Percentiles rank a stretch among this genome's conserved stretches.
Evolutionary conservation across 1,284 basidiomycete species (phyloP).

Genomic region (Fomitopsis betulina): DNA sequence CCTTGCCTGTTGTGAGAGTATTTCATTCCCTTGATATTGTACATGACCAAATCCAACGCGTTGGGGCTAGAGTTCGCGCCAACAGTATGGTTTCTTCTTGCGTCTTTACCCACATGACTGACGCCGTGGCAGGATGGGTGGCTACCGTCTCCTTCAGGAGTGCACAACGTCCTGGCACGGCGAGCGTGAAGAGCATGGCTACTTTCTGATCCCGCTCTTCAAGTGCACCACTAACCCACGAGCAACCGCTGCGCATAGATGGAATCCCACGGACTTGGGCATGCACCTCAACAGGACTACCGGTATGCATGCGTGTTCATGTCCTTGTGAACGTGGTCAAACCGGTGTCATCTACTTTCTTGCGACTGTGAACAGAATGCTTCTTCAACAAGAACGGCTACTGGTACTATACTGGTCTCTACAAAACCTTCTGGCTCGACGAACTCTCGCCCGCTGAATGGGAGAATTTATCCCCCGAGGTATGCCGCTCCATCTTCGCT

Average conservation of each 20-base stretch:
- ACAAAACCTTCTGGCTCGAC: slow-evolving; percentile 58
- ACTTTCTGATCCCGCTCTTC: slow-evolving; percentile 63
- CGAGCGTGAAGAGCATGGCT: slow-evolving; percentile 75
- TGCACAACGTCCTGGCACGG: slow-evolving; percentile 71
- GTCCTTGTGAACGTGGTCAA: neutral
- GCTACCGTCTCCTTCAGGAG: slow-evolving; percentile 62
- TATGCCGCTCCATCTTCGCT: slow-evolving; percentile 20
- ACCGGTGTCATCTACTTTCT: neutral
- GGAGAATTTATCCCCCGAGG: slow-evolving; percentile 60
- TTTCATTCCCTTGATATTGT: neutral
- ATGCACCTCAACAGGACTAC: slow-evolving; percentile 54
- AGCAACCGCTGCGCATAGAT: slow-evolving; percentile 66
- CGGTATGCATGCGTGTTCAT: slow-evolving; percentile 32
- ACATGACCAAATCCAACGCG: neutral
- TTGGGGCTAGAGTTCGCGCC: slow-evolving; percentile 31
- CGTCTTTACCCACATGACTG: slow-evolving; percentile 7
- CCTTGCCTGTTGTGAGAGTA: slow-evolving; percentile 48
- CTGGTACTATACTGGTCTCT: slow-evolving; percentile 80
- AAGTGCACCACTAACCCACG: slow-evolving; percentile 74
- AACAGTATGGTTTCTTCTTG: slow-evolving; percentile 36
- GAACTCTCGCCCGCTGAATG: slow-evolving; percentile 64
- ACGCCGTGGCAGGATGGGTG: slow-evolving; percentile 43
- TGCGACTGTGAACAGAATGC: slow-evolving; percentile 47
- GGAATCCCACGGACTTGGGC: slow-evolving; percentile 56
- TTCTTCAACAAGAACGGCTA: slow-evolving; percentile 73